These are phyloP conservation scores for Aureobasidium lini DNA, from an alignment of 2,329 filamentous ascomycete species.

Conservation along the genomic window DNA sequence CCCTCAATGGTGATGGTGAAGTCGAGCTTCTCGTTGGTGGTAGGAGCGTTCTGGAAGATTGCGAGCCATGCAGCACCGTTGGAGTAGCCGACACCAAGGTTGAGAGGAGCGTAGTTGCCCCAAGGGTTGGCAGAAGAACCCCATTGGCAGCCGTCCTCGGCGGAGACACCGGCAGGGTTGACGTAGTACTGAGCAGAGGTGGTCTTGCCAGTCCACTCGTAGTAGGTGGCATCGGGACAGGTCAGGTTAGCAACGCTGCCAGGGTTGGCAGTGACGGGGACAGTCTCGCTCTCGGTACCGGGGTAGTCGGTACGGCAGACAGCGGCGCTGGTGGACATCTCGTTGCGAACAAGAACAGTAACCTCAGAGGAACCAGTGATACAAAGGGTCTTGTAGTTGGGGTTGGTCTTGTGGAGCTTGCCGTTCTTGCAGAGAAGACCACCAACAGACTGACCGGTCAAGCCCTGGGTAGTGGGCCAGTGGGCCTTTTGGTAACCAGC, in stretches of 20 bases:
- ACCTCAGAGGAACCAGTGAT: constrained; percentile 58
- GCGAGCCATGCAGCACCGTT: constrained; percentile 68
- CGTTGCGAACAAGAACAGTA: constrained; percentile 65
- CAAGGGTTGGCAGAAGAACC: constrained; percentile 48
- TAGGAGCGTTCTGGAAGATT: constrained; percentile 77
- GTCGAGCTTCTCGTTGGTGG: constrained; percentile 60
- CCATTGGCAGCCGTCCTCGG: constrained; percentile 72
- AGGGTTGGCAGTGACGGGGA: constrained; percentile 60
- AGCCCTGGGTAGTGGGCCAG: constrained; percentile 73
- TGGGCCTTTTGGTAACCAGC: constrained; percentile 86
- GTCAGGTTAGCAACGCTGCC: constrained; percentile 58
- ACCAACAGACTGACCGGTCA: constrained; percentile 76
- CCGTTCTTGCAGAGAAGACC: constrained; percentile 75
- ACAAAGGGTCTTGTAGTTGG: constrained; percentile 62
- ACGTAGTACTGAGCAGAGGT: constrained; percentile 97
- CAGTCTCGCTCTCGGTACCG: constrained; percentile 79
- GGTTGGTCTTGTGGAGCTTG: constrained; percentile 70
- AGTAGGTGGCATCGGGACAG: constrained; percentile 72
- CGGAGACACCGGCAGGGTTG: constrained; percentile 67
- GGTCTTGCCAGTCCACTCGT: constrained; percentile 62
- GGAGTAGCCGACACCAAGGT: constrained; percentile 72
- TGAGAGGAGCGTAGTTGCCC: constrained; percentile 83
- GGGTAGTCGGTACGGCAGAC: constrained; percentile 97
- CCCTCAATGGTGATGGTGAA: constrained; percentile 74
- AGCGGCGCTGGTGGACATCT: constrained; percentile 56